Percentiles rank a stretch among this genome's conserved stretches.
phyloP scores from a whole-genome alignment of 176 grass and related monocot genomes.

The Guadua angustifolia region DNA sequence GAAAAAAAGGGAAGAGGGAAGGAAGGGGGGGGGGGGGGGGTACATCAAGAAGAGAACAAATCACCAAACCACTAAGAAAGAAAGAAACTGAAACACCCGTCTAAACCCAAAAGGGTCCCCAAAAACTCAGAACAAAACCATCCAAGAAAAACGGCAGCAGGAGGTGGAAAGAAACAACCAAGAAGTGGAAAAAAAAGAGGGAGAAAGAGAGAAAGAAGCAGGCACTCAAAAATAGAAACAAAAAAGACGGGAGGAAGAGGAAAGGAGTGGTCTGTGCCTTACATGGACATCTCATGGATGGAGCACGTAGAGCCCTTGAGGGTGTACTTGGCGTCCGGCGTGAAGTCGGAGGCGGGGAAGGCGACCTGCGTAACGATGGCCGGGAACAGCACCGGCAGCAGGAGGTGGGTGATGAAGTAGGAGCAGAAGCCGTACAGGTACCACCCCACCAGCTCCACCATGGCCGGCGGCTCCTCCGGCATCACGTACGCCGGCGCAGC shows the following conservation, averaged over 20 bases:
- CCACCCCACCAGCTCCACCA: conserved; percentile 71
- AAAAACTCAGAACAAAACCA: neutral
- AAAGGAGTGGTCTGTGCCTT: conserved; percentile 23
- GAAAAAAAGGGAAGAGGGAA: no score
- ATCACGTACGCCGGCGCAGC: conserved; percentile 62
- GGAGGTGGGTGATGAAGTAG: conserved; percentile 81
- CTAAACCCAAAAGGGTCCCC: neutral
- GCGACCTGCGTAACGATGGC: conserved; percentile 81
- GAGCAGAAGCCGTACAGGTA: conserved; percentile 91
- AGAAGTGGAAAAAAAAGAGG: conserved; percentile 10
- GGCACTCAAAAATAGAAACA: neutral
- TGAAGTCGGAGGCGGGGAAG: conserved; percentile 61
- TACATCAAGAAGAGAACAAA: neutral
- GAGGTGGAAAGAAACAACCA: neutral
- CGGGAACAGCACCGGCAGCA: conserved; percentile 85
- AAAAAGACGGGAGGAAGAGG: neutral
- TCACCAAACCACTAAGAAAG: neutral
- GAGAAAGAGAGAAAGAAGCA: neutral
- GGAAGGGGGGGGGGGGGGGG: no score
- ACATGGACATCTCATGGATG: conserved; percentile 80
- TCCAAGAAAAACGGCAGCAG: neutral
- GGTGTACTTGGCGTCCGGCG: conserved; percentile 43
- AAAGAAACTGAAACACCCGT: neutral
- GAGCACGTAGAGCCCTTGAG: conserved; percentile 66
- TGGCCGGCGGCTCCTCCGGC: conserved; percentile 67